Percentiles rank a stretch among this genome's conserved stretches.
Conservation (phyloP, 306 rosid species). For the Quercus alba region DNA sequence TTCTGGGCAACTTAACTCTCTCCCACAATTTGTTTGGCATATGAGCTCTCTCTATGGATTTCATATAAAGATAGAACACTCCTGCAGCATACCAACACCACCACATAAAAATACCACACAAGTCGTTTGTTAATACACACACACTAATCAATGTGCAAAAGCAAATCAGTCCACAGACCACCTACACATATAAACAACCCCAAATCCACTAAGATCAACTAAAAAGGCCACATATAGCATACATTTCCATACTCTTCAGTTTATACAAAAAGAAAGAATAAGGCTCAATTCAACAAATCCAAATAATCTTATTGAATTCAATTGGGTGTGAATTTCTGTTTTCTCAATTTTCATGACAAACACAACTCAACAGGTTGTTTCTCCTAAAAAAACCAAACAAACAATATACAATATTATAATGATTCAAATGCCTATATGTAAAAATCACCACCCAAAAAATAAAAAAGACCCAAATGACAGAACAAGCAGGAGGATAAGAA, state of each 20-base stretch:
- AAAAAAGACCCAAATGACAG: not conserved
- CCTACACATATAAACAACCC: not conserved
- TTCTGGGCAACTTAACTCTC: conserved; percentile 86
- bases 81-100: conserved; percentile 45
- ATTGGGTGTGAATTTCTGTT: not conserved
- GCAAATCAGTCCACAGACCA: not conserved
- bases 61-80: conserved; percentile 91
- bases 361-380: not conserved
- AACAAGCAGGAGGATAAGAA: not conserved
- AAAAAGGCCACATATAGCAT: not conserved
- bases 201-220: not conserved
- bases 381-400: too few species aligned
- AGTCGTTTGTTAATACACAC: not conserved
- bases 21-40: conserved; percentile 91
- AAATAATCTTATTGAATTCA: not conserved
- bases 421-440: too few species aligned
- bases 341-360: not conserved
- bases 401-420: too few species aligned
- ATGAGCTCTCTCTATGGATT: conserved; percentile 95
- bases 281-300: not conserved
- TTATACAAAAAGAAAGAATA: not conserved
- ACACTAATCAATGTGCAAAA: not conserved
- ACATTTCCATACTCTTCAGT: not conserved
- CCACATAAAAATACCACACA: not conserved
- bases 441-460: not conserved